Conservation (phyloP, 2,329 filamentous ascomycete genomes). For the Tolypocladium tropicale region DNA sequence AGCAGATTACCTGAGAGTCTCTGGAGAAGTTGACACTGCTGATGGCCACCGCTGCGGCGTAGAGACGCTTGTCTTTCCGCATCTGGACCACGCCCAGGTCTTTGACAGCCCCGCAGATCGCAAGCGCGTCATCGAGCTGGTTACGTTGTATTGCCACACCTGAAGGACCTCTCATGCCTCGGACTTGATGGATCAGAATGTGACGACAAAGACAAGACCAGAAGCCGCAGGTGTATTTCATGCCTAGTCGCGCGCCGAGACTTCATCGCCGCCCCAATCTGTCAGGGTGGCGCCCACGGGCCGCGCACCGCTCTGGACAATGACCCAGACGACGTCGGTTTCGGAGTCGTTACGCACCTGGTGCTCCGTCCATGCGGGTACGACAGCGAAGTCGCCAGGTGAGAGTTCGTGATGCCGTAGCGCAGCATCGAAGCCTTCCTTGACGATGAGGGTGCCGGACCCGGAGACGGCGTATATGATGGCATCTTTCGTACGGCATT, state of each 20-base stretch:
- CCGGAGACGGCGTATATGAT: conserved; percentile 58
- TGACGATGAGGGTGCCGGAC: conserved; percentile 48
- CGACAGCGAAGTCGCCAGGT: conserved; percentile 58
- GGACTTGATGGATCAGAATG: neutral
- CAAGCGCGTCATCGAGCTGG: conserved; percentile 17
- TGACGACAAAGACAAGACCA: too few relatives aligned
- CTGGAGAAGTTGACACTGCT: conserved; percentile 7
- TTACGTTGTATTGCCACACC: conserved; percentile 14
- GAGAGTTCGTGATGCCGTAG: conserved; percentile 44
- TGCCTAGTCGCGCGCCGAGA: conserved; percentile 10
- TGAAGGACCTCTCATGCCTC: neutral
- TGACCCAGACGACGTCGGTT: conserved; percentile 51
- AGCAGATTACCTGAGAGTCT: conserved; percentile 38
- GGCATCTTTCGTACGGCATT: conserved; percentile 37
- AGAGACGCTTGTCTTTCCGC: conserved; percentile 49
- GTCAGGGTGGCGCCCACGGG: conserved; percentile 53
- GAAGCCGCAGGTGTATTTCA: neutral
- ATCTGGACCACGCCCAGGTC: conserved; percentile 54
- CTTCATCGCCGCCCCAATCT: conserved; percentile 47
- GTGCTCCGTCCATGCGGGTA: conserved; percentile 62
- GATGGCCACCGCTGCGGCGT: conserved; percentile 17
- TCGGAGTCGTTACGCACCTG: conserved; percentile 58
- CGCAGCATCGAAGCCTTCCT: conserved; percentile 39
- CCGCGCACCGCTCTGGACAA: conserved; percentile 49
- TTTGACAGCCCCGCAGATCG: conserved; percentile 32